phyloP scores from a whole-genome alignment of 495 filamentous ascomycete genomes.

The Xylona heveae region DNA sequence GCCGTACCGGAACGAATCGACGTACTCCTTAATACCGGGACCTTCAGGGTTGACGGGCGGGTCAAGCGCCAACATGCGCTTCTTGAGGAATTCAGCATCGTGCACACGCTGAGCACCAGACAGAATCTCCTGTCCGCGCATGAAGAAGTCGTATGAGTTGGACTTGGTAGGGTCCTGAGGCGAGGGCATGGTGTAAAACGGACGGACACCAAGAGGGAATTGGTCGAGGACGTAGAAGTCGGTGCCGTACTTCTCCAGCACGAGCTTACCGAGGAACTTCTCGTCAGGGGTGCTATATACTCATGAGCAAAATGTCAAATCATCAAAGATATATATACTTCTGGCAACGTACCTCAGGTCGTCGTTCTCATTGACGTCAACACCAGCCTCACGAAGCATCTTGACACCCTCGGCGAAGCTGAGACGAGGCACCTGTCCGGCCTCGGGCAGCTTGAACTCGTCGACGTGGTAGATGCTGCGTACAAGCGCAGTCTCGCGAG shows the following conservation, averaged over 20 bases:
- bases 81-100: conserved; percentile 43
- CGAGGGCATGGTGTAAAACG: conserved; percentile 79
- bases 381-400: conserved; percentile 60
- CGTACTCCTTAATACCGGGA: conserved; percentile 65
- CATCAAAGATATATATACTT: too few relatives aligned
- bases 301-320: conserved; percentile 3
- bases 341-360: conserved; percentile 41
- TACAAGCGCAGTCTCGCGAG: conserved; percentile 20
- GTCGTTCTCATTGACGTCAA: conserved; percentile 53
- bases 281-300: conserved; percentile 47
- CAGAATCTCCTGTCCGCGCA: conserved; percentile 81
- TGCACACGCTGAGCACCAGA: conserved; percentile 76
- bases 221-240: conserved; percentile 90
- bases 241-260: conserved; percentile 63
- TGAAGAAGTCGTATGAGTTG: conserved; percentile 86
- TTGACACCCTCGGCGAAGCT: conserved; percentile 72
- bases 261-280: conserved; percentile 70
- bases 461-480: conserved; percentile 19
- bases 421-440: conserved; percentile 60
- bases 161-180: conserved; percentile 41
- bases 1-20: conserved; percentile 58
- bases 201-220: conserved; percentile 66
- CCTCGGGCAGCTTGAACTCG: conserved; percentile 26
- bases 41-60: conserved; percentile 40
- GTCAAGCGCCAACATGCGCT: conserved; percentile 47